A percentile compares a stretch with the other conserved stretches of the same genome.
phyloP scores from a whole-genome alignment of 1,284 basidiomycete genomes.

The Erythrobasidium hasegawianum region DNA sequence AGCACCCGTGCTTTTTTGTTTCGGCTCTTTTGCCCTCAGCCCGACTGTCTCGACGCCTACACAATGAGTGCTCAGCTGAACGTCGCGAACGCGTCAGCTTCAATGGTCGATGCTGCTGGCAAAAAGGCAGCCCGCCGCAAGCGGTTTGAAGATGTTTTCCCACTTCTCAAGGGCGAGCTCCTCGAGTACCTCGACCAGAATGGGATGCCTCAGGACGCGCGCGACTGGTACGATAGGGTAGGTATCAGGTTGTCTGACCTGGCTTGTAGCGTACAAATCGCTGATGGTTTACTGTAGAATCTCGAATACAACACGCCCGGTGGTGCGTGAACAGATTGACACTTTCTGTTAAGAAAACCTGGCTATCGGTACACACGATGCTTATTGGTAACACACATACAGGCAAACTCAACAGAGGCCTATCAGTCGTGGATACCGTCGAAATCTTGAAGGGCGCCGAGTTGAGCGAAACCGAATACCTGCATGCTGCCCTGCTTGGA shows the following conservation, averaged over 20 bases:
- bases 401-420: conserved; percentile 91
- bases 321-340: conserved; percentile 49
- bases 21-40: too few relatives aligned
- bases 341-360: not conserved
- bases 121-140: conserved; percentile 48
- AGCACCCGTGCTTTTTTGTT: too few relatives aligned
- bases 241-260: conserved; percentile 39
- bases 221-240: conserved; percentile 74
- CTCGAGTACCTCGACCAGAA: conserved; percentile 63
- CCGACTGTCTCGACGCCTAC: not conserved
- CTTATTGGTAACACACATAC: conserved; percentile 6
- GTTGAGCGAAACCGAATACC: conserved; percentile 76
- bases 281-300: conserved; percentile 58
- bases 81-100: conserved; percentile 3
- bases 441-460: conserved; percentile 74
- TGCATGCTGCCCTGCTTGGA: conserved; percentile 82
- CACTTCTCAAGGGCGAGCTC: conserved; percentile 56
- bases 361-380: not conserved
- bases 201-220: conserved; percentile 75
- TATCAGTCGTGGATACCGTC: conserved; percentile 89
- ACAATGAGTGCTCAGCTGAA: not conserved
- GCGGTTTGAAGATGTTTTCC: conserved; percentile 56
- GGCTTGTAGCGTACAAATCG: not conserved
- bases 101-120: conserved; percentile 22
- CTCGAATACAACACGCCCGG: conserved; percentile 93